Evolutionary conservation across 352 stramenopile species (phyloP).

Genomic region (Globisporangium paroecandrum): DNA sequence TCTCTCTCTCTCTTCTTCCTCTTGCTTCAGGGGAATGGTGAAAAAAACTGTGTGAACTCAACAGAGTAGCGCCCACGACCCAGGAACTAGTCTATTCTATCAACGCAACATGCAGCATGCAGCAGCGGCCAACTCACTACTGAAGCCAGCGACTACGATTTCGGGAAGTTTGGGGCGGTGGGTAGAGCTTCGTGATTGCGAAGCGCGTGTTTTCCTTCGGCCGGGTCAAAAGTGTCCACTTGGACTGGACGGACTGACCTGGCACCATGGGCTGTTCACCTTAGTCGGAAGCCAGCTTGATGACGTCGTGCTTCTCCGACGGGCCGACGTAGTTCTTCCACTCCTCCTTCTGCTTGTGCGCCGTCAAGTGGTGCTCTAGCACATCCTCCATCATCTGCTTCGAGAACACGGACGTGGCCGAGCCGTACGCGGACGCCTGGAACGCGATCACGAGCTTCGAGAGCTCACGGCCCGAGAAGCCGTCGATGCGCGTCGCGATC

Average conservation of each 20-base stretch:
- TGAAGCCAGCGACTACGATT: slow-evolving; percentile 9
- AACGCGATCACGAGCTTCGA: slow-evolving; percentile 99
- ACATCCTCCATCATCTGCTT: slow-evolving; percentile 93
- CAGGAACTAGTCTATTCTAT: slow-evolving; percentile 87
- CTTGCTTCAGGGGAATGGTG: background rate
- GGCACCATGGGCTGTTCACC: slow-evolving; percentile 1
- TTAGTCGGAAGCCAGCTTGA: slow-evolving; percentile 60
- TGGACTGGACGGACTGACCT: slow-evolving; percentile 9
- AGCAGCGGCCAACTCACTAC: slow-evolving; percentile 12
- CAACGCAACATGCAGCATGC: slow-evolving; percentile 24
- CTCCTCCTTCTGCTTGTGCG: slow-evolving; percentile 91
- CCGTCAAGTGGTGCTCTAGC: slow-evolving; percentile 92
- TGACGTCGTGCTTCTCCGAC: slow-evolving; percentile 42
- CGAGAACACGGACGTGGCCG: slow-evolving; percentile 90
- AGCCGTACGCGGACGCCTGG: slow-evolving; percentile 98
- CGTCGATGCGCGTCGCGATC: slow-evolving; percentile 92
- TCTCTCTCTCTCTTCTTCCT: background rate
- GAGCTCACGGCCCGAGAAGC: slow-evolving; percentile 98
- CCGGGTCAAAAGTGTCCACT: background rate
- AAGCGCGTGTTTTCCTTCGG: background rate
- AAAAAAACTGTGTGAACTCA: slow-evolving; percentile 23
- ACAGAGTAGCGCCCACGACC: slow-evolving; percentile 79
- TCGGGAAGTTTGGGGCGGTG: background rate
- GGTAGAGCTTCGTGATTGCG: background rate
- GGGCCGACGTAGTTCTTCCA: slow-evolving; percentile 88